Percentiles rank a stretch among this genome's conserved stretches.
phyloP scores from a whole-genome alignment of 2,329 filamentous ascomycete genomes.

The Cordyceps tenuipes region DNA sequence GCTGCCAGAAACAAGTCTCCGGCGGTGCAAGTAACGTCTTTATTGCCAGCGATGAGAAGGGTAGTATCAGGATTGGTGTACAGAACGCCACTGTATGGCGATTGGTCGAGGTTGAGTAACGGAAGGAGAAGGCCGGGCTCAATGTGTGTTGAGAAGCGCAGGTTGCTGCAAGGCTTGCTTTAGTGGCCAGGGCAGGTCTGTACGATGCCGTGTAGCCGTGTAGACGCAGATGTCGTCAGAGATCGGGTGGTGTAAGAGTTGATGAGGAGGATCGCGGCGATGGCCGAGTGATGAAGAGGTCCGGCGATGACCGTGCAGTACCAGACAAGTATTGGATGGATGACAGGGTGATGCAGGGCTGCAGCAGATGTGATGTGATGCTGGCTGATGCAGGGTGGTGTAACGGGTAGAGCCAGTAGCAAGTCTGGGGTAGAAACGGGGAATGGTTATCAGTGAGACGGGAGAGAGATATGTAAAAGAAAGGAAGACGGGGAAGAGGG shows the following conservation, averaged over 20 bases:
- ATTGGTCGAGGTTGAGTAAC: background rate
- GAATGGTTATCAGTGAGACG: background rate
- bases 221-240: background rate
- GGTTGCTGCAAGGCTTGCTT: background rate
- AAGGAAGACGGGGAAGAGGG: background rate
- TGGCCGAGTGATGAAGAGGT: background rate
- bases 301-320: background rate
- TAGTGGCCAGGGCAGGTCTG: background rate
- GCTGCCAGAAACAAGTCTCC: background rate
- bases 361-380: background rate
- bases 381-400: background rate
- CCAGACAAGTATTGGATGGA: background rate
- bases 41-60: background rate
- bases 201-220: conserved; percentile 1
- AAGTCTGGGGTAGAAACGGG: conserved; percentile 3
- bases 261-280: background rate
- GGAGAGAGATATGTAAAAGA: background rate
- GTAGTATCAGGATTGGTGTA: background rate
- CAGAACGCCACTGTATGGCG: background rate
- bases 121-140: background rate
- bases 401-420: background rate
- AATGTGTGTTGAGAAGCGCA: background rate
- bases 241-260: background rate
- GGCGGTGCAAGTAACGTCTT: background rate
- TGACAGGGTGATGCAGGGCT: background rate